Base-by-base conservation (phyloP, 202 grass and related monocot genomes). In the Setaria italica region DNA sequence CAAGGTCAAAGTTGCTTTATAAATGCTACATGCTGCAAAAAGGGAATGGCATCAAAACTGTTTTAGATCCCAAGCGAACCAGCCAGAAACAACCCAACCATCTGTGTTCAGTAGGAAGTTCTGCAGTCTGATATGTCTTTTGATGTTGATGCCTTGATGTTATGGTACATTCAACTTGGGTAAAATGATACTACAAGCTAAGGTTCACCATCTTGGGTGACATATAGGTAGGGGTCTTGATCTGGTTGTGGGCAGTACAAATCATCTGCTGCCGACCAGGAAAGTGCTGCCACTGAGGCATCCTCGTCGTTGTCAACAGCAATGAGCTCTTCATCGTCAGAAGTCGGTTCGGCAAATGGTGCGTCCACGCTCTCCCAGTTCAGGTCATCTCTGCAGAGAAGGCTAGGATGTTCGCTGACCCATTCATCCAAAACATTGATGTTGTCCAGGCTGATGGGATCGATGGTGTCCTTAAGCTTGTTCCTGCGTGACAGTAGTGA, bases 371-470 rank as follows among this genome's bases (percentile, higher is more conserved):
- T 91, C 62, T 94, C 89, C 92, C 92, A 94, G 59, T 77, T 85
- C 80, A 91, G 84, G 62, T 89, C 87, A 50, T 94, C 89, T 82
- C 67, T 70, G 47, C 81, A 89, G 48, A 92, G 80, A 87, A 94
- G 83, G 60, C 86, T 80, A 30, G 87, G 84, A 45, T 92, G 84
- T 82, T 92, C 87, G 46, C 77, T 85, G 37, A 94, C 80, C 89
- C 92, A 94, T 62, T 87, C 92, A 19, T 88, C 89, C 32, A 94
- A 55, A 30, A 90, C 74, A 68, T 94, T 55, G 15, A 90, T 77
- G 81, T 88, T 92, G 77, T 94, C 92, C n/a, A 92, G 9, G 80
- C 92, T 94, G 70, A 89, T 91, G 39, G 89, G 92, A 68, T 91
- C 89, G 4, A 48, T 79, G 49, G 51, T 60, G 20, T 87, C 72